These are phyloP conservation scores for Irineochytrium annulatum DNA, from an alignment of 192 early-diverging fungal genomes.

Conservation along the genomic window DNA sequence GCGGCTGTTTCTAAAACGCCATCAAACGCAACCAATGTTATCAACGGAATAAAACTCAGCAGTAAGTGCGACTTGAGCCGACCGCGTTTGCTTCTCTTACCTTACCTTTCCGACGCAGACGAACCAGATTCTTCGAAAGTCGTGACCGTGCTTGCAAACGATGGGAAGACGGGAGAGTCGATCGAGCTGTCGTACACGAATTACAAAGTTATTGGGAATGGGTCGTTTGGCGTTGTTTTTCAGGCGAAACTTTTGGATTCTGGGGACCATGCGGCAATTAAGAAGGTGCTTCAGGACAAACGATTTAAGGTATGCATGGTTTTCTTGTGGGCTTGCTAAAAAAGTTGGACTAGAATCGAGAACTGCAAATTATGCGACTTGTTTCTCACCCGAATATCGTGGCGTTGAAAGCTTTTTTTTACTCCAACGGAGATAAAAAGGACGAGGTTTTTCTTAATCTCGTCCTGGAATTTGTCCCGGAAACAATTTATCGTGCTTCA, in stretches of 20 bases:
- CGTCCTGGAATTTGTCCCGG: conserved; percentile 94
- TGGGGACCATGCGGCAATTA: conserved; percentile 86
- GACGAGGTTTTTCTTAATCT: conserved; percentile 97
- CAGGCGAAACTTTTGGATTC: conserved; percentile 83
- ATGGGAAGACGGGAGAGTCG: conserved; percentile 81
- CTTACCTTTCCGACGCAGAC: conserved; percentile 6
- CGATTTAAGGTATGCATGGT: conserved; percentile 79
- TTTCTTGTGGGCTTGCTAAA: neutral
- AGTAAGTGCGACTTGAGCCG: conserved; percentile 24
- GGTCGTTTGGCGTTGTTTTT: conserved; percentile 97
- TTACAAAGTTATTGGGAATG: conserved; percentile 93
- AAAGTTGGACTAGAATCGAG: conserved; percentile 64
- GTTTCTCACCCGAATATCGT: conserved; percentile 94
- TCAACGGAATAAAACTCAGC: conserved; percentile 53
- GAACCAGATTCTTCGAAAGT: conserved; percentile 34
- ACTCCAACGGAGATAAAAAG: conserved; percentile 88
- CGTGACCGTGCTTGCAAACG: conserved; percentile 71
- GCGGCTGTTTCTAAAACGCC: conserved; percentile 6
- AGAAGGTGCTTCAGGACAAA: conserved; percentile 98
- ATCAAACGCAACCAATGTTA: conserved; percentile 27
- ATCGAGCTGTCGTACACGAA: conserved; percentile 90
- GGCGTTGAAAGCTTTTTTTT: conserved; percentile 87
- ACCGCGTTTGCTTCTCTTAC: neutral
- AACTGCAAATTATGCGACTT: conserved; percentile 89
- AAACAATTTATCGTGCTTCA: conserved; percentile 93